Conservation (phyloP, 148 eudicot species). For the Heliosperma pusillum region DNA sequence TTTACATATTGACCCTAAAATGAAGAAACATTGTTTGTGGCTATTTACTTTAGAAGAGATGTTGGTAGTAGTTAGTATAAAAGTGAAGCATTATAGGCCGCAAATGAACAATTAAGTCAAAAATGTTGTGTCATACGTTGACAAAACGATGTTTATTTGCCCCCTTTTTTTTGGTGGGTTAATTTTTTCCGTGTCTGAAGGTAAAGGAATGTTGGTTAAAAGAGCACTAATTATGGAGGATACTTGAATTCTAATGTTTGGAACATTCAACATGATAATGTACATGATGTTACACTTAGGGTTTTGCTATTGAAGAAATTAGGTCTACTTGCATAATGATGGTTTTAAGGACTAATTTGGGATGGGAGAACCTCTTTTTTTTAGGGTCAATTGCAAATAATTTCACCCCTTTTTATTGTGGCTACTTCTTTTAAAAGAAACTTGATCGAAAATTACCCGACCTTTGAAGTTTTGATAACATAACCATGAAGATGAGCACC, state of each 20-base stretch:
- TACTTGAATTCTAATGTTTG: background rate
- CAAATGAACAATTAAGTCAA: background rate
- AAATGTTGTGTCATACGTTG: slow-evolving; percentile 1
- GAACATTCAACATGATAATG: background rate
- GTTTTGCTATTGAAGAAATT: background rate
- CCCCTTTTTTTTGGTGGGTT: background rate
- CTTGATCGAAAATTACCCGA: too few species aligned
- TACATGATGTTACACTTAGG: background rate
- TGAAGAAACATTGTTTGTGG: background rate
- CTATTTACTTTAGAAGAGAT: background rate
- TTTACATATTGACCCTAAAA: background rate
- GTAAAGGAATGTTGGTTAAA: slow-evolving; percentile 14
- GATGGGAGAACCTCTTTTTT: too few species aligned
- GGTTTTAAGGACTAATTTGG: background rate
- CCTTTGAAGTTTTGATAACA: too few species aligned
- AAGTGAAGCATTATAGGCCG: slow-evolving; percentile 3
- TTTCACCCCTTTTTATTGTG: background rate
- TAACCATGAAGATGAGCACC: too few species aligned
- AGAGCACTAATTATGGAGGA: slow-evolving; percentile 26
- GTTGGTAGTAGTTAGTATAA: slow-evolving; percentile 1
- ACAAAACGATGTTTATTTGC: background rate
- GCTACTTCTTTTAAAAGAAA: too few species aligned
- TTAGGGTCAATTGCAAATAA: background rate
- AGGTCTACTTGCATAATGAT: background rate
- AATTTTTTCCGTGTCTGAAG: background rate